Evolutionary conservation across 164 flowering plant species (phyloP).

Genomic region (Sedum album): DNA sequence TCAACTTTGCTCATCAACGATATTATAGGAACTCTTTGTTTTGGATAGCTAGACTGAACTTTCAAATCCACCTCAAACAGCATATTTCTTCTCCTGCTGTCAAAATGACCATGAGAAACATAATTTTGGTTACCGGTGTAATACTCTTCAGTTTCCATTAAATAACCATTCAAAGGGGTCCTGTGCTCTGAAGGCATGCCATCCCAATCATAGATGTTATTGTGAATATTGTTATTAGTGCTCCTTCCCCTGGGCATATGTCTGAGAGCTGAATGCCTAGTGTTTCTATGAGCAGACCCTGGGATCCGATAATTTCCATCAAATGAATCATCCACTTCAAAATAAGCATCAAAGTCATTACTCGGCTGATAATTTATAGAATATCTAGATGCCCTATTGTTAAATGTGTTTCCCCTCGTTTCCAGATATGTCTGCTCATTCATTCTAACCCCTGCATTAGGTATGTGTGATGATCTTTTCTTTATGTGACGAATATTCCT

Average conservation of each 20-base stretch:
- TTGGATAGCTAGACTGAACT: conserved; percentile 58
- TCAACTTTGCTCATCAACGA: conserved; percentile 69
- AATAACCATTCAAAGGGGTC: conserved; percentile 31
- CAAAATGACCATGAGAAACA: conserved; percentile 23
- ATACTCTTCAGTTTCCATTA: conserved; percentile 22
- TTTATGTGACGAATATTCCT: conserved; percentile 56
- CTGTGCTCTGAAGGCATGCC: conserved; percentile 37
- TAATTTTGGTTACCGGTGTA: conserved; percentile 29
- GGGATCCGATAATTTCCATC: conserved; percentile 25
- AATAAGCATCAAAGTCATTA: conserved; percentile 20
- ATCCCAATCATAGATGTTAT: conserved; percentile 31
- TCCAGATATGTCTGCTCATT: conserved; percentile 21
- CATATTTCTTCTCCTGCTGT: conserved; percentile 28
- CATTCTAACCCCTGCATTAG: conserved; percentile 24
- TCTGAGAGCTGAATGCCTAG: conserved; percentile 25
- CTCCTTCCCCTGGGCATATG: conserved; percentile 20
- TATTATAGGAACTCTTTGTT: conserved; percentile 70
- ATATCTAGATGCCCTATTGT: conserved; percentile 20
- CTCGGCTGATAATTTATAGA: conserved; percentile 14
- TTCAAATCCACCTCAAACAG: conserved; percentile 69
- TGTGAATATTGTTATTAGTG: conserved; percentile 15
- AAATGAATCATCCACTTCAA: conserved; percentile 28
- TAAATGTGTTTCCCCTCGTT: conserved; percentile 17
- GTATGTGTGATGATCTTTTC: conserved; percentile 30
- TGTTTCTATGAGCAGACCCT: conserved; percentile 19